Base-by-base conservation (phyloP, 163 green algal genomes). In the Scenedesmus sp. region DNA sequence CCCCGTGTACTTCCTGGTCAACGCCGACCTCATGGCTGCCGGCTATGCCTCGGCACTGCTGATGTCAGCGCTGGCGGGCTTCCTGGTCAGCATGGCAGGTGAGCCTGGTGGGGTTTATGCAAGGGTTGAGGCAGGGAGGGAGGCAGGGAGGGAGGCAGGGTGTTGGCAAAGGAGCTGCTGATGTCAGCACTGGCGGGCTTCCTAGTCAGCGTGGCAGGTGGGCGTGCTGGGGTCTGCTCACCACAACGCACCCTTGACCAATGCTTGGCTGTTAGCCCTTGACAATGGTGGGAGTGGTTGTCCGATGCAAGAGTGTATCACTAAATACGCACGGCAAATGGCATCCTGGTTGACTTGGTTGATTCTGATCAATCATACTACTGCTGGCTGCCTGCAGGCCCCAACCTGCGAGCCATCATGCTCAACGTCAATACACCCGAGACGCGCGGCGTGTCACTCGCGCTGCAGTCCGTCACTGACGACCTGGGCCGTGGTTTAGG, bases 341-440 rank as follows among this genome's bases (percentile, higher is more conserved):
- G 62, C 62, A 70, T 12, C 12, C 62, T 20, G 62, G 34, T 64
- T 64, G 59, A 9, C 59, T 64, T 64, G 8, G 59, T 64, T 10
- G 9, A 15, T 10, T 64, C 59, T 64, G 59, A 9, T 64, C 1
- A 15, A 15, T 10, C 13, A n/a, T 46, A 12, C 16, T 83, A 46
- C 56, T 59, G 62, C 57, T 91, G 57, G 64, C 60, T 54, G 0
- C 1, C 66, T 82, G 59, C 84, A 82, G 92, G 94, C 8, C 93
- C 91, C 7, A 95, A 94, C 89, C 66, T 95, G 16, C 91, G 95
- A 52, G 96, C 97, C 4, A 95, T 98, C 84, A 94, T 99, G 85
- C 91, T 99, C 52, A 98, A 99, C 79, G 95, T 98, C 8, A 99
- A 99, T 94, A 88, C 83, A 87, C 97, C 97, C 1, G 96, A 99